These are phyloP conservation scores for Passalora sequoiae DNA, from an alignment of 2,329 filamentous ascomycete species.

Conservation along the genomic window DNA sequence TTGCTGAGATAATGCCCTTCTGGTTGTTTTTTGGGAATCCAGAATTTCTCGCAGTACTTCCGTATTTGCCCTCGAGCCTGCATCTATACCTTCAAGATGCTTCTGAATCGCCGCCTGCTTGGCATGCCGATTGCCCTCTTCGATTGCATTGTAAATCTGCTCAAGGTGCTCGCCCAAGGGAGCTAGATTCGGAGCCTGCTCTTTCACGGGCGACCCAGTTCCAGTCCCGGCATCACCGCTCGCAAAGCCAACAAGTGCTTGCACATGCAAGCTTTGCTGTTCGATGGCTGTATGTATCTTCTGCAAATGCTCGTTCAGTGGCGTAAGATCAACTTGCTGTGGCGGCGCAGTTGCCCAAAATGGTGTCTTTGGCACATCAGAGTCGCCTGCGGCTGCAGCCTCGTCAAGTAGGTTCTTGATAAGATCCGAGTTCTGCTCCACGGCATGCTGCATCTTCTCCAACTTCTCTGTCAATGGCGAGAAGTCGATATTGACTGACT, in stretches of 20 bases:
- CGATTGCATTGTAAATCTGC: slow-evolving; percentile 20
- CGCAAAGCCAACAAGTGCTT: slow-evolving; percentile 15
- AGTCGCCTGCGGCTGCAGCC: slow-evolving; percentile 2
- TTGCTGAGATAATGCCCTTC: neutral
- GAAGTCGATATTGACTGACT: slow-evolving; percentile 15
- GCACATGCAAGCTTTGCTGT: slow-evolving; percentile 16
- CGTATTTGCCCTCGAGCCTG: neutral
- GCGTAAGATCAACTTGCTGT: slow-evolving; percentile 10
- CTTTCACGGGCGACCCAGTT: neutral
- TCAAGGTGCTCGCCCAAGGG: slow-evolving; percentile 19
- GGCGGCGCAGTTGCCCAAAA: slow-evolving; percentile 7
- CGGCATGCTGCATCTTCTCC: slow-evolving; percentile 24
- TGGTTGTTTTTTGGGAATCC: slow-evolving; percentile 1
- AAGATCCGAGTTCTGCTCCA: slow-evolving; percentile 26
- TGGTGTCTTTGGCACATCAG: slow-evolving; percentile 9
- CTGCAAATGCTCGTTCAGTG: slow-evolving; percentile 12
- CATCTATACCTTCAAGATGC: slow-evolving; percentile 4
- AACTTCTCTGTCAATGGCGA: slow-evolving; percentile 21
- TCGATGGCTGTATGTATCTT: slow-evolving; percentile 16
- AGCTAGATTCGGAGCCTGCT: slow-evolving; percentile 5
- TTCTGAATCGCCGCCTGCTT: neutral
- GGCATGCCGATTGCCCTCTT: slow-evolving; percentile 17
- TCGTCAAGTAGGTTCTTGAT: slow-evolving; percentile 24
- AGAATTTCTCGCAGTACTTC: neutral
- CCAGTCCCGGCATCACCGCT: slow-evolving; percentile 7